A percentile compares a stretch with the other conserved stretches of the same genome.
phyloP scores from a whole-genome alignment of 192 early-diverging fungal genomes.

The Paraglomus occultum region DNA sequence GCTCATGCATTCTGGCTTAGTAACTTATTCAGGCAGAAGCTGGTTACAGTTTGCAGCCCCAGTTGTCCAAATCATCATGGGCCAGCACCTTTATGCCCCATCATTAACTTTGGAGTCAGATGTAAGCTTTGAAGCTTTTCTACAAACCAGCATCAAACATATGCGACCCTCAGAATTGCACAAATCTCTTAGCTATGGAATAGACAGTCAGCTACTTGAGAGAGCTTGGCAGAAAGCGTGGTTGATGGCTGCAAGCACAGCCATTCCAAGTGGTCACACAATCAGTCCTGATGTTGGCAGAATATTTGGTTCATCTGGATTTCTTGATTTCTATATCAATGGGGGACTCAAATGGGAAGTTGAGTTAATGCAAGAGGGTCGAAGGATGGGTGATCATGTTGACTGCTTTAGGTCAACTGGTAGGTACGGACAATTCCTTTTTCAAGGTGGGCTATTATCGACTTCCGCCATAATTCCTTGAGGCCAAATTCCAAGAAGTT shows the following conservation, averaged over 20 bases:
- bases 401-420: background rate
- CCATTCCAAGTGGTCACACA: background rate
- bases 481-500: too few relatives aligned
- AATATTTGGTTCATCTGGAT: background rate
- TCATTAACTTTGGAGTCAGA: too few relatives aligned
- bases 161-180: slow-evolving; percentile 1
- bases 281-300: background rate
- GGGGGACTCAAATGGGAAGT: background rate
- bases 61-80: too few relatives aligned
- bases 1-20: too few relatives aligned
- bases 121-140: too few relatives aligned
- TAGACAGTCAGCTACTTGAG: background rate
- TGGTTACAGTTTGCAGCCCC: too few relatives aligned
- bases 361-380: background rate
- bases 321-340: slow-evolving; percentile 10
- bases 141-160: background rate
- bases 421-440: too few relatives aligned
- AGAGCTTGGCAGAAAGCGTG: slow-evolving; percentile 7
- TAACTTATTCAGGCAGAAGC: too few relatives aligned
- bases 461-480: too few relatives aligned
- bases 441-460: too few relatives aligned
- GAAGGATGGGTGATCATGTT: background rate
- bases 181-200: background rate
- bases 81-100: too few relatives aligned
- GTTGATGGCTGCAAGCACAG: background rate